Percentiles rank a stretch among this genome's conserved stretches.
Evolutionary conservation across 2,329 filamentous ascomycete genomes (phyloP).

Genomic region (Scedosporium dehoogii): DNA sequence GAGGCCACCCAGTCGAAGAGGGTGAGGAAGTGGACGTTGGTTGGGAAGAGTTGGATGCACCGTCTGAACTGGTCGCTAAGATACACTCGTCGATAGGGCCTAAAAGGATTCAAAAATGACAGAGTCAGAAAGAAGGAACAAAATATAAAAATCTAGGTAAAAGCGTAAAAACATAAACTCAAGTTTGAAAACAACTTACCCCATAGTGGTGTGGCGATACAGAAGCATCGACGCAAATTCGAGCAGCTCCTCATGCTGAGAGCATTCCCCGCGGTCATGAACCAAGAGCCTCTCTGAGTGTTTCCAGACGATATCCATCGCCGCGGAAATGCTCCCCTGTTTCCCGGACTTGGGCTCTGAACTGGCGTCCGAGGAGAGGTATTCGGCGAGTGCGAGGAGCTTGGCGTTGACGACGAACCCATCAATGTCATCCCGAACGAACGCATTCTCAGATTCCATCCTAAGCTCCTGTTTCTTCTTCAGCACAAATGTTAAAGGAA

Average conservation of each 20-base stretch:
- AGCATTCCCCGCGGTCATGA: slow-evolving; percentile 20
- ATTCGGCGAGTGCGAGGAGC: slow-evolving; percentile 55
- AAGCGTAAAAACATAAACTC: no score
- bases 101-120: slow-evolving; percentile 14
- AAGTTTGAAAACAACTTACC: slow-evolving; percentile 25
- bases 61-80: slow-evolving; percentile 51
- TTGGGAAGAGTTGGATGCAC: slow-evolving; percentile 57
- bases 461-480: slow-evolving; percentile 43
- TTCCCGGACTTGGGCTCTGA: slow-evolving; percentile 31
- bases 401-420: slow-evolving; percentile 49
- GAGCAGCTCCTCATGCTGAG: slow-evolving; percentile 52
- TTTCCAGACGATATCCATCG: slow-evolving; percentile 28
- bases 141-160: not conserved
- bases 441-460: slow-evolving; percentile 42
- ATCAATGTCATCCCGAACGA: slow-evolving; percentile 37
- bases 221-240: slow-evolving; percentile 60
- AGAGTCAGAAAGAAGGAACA: not conserved
- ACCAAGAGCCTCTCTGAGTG: slow-evolving; percentile 33
- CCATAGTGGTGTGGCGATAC: slow-evolving; percentile 51
- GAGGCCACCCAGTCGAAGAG: slow-evolving; percentile 67
- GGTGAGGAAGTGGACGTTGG: slow-evolving; percentile 65
- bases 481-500: slow-evolving; percentile 33
- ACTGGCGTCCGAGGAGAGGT: slow-evolving; percentile 40
- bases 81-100: slow-evolving; percentile 57
- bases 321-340: slow-evolving; percentile 48